A percentile compares a stretch with the other conserved stretches of the same genome.
These are phyloP conservation scores for Chlorella sp. DNA, from an alignment of 139 green algal species.

Conservation along the genomic window DNA sequence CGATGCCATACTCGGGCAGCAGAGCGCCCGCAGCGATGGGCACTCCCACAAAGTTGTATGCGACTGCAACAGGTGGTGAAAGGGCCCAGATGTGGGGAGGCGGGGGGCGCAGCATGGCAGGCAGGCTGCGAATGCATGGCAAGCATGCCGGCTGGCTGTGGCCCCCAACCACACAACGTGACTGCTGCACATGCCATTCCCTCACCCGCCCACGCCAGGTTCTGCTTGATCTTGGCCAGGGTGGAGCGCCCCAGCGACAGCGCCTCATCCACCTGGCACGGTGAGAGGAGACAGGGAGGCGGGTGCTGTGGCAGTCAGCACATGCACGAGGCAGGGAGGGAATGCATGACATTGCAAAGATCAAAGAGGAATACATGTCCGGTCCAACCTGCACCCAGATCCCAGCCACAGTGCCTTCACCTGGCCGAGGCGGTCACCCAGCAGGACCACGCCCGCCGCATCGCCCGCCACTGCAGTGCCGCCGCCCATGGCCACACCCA, in stretches of 20 bases:
- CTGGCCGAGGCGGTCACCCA: slow-evolving; percentile 87
- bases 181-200: no score
- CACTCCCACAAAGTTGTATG: slow-evolving; percentile 95
- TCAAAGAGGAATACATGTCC: background rate
- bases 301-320: no score
- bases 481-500: slow-evolving; percentile 84
- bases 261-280: slow-evolving; percentile 77
- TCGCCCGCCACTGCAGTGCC: slow-evolving; percentile 83
- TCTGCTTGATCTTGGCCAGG: slow-evolving; percentile 93
- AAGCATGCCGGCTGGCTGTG: no score
- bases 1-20: slow-evolving; percentile 82
- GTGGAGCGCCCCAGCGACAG: slow-evolving; percentile 81
- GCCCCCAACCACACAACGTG: no score
- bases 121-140: no score
- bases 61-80: slow-evolving; percentile 58
- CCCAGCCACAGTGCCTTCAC: slow-evolving; percentile 12
- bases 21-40: slow-evolving; percentile 90
- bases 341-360: no score
- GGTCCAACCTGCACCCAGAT: background rate
- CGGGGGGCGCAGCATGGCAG: no score
- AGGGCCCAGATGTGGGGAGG: no score
- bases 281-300: background rate
- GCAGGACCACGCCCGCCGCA: slow-evolving; percentile 90
- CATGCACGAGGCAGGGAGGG: no score
- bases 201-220: slow-evolving; percentile 87